These are phyloP conservation scores for Thelonectria olida DNA, from an alignment of 2,329 filamentous ascomycete genomes.

Conservation along the genomic window DNA sequence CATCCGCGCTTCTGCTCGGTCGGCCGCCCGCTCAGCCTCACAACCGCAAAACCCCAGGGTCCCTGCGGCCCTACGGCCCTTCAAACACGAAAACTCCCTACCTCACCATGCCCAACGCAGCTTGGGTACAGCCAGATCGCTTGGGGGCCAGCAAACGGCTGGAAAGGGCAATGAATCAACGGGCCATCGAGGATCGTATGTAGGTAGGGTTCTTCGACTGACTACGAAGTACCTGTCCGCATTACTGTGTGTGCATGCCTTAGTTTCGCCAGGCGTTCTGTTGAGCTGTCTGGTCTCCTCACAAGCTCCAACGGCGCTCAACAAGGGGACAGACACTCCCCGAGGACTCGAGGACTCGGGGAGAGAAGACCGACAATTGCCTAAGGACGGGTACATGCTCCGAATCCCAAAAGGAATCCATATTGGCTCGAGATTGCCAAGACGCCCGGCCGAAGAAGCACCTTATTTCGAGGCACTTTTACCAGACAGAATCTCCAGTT, in stretches of 20 bases:
- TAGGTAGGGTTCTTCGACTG: background rate
- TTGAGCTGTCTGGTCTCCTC: conserved; percentile 2
- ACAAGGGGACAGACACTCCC: background rate
- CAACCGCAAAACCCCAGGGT: conserved; percentile 5
- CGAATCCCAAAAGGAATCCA: background rate
- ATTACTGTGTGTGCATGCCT: background rate
- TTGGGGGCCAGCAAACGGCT: background rate
- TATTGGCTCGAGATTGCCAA: conserved; percentile 1
- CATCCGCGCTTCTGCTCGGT: conserved; percentile 33
- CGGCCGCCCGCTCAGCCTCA: conserved; percentile 32
- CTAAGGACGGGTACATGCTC: background rate
- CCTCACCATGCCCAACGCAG: conserved; percentile 11
- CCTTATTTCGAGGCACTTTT: conserved; percentile 1
- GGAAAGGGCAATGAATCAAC: background rate
- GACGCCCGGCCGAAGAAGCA: conserved; percentile 7
- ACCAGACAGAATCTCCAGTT: background rate
- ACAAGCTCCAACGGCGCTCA: background rate
- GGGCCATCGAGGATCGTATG: background rate
- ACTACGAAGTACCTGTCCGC: background rate
- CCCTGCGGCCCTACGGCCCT: conserved; percentile 8
- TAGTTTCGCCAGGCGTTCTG: background rate
- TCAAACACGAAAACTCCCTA: conserved; percentile 15
- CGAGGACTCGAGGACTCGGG: too few relatives aligned
- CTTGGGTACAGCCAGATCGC: conserved; percentile 4
- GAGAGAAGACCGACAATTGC: background rate